Percentiles rank a stretch among this genome's conserved stretches.
These are phyloP conservation scores for Candida gigantensis DNA, from an alignment of 1,139 yeast genomes.

Conservation along the genomic window DNA sequence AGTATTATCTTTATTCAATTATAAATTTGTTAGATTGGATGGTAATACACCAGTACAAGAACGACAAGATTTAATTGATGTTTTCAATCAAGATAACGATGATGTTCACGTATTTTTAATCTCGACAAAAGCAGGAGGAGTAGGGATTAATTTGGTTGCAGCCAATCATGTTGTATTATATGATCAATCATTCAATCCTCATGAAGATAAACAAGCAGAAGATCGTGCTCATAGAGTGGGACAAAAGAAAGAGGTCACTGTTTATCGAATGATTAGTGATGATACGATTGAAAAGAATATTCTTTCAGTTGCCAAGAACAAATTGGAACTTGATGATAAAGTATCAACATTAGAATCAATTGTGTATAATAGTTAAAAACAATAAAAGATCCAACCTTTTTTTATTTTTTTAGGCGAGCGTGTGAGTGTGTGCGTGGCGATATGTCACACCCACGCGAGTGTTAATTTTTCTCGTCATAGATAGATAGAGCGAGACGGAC, in stretches of 20 bases:
- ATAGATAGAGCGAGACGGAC: too few species aligned
- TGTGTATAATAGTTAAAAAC: neutral
- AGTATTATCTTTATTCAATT: slow-evolving; percentile 63
- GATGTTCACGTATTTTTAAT: slow-evolving; percentile 82
- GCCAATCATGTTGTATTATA: slow-evolving; percentile 90
- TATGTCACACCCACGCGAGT: too few species aligned
- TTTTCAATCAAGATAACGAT: slow-evolving; percentile 79
- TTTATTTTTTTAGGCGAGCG: too few species aligned
- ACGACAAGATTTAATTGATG: slow-evolving; percentile 89
- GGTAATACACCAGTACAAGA: slow-evolving; percentile 94
- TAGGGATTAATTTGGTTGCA: slow-evolving; percentile 94
- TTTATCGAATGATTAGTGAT: slow-evolving; percentile 71
- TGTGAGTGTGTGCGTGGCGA: too few species aligned
- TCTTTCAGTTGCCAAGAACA: slow-evolving; percentile 81
- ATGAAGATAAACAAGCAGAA: slow-evolving; percentile 97
- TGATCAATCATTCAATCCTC: slow-evolving; percentile 96
- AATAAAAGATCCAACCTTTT: neutral
- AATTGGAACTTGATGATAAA: slow-evolving; percentile 79
- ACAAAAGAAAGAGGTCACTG: slow-evolving; percentile 83
- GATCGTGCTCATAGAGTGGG: slow-evolving; percentile 99
- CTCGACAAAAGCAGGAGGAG: slow-evolving; percentile 97
- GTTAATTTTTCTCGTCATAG: too few species aligned
- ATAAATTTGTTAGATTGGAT: slow-evolving; percentile 82
- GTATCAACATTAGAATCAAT: slow-evolving; percentile 27
- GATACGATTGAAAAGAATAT: slow-evolving; percentile 89